Conservation (phyloP, 176 grass and related monocot species). For the Oryza meridionalis region DNA sequence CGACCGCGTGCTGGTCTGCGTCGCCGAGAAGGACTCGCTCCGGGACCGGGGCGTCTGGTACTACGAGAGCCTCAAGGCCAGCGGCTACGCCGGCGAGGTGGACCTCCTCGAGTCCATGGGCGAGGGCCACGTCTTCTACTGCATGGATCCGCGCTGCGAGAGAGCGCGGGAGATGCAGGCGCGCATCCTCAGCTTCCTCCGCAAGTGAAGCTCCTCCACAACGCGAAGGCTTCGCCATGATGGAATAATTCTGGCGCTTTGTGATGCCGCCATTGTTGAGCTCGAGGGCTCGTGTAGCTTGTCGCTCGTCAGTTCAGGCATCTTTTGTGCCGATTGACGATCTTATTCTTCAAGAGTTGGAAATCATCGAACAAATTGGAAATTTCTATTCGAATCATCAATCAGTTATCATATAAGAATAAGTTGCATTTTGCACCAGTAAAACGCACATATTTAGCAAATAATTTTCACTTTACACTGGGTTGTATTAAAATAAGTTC, state of each 20-base stretch:
- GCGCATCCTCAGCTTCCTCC: slow-evolving; percentile 50
- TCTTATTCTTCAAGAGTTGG: neutral
- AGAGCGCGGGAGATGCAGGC: slow-evolving; percentile 55
- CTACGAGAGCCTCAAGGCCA: slow-evolving; percentile 64
- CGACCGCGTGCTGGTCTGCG: slow-evolving; percentile 62
- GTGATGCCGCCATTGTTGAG: neutral
- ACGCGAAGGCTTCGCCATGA: neutral
- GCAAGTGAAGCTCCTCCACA: slow-evolving; percentile 27
- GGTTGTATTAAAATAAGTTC: no score
- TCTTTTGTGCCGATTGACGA: neutral
- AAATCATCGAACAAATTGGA: neutral
- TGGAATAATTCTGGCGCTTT: slow-evolving; percentile 23
- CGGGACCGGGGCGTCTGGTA: slow-evolving; percentile 84
- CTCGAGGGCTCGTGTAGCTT: neutral
- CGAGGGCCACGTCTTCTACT: slow-evolving; percentile 69
- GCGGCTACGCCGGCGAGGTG: slow-evolving; percentile 59
- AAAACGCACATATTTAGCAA: no score
- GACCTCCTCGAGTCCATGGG: slow-evolving; percentile 66
- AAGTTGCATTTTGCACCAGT: no score
- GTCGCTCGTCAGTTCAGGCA: neutral
- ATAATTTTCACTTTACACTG: no score
- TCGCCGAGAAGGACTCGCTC: slow-evolving; percentile 75
- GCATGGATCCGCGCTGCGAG: slow-evolving; percentile 39
- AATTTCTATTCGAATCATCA: slow-evolving; percentile 7
- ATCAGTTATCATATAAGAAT: no score